Evolutionary conservation across 352 stramenopile genomes (phyloP), one percentile per base, ranked within the genome.

Genomic region (Thraustochytrium sp.): DNA sequence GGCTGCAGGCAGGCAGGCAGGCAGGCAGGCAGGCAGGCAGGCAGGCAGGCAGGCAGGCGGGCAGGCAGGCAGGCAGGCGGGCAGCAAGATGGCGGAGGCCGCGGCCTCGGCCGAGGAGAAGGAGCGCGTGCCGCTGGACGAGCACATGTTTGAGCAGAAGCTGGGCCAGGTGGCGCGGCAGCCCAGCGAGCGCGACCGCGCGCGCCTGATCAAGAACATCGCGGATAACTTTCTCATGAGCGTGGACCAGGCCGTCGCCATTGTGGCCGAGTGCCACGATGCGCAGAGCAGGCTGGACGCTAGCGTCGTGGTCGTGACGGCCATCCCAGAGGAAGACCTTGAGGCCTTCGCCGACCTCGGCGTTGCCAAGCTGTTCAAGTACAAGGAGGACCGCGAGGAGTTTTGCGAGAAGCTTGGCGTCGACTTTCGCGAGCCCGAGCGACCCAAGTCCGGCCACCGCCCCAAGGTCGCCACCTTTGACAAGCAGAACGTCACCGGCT

Each of bases 361-460:
- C 11, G 44, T 63, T 42, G 68, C 48, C 46, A 72, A 61, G 49
- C 68, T 80, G 0, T 80, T 80, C 51, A 80, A 80, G 68, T 80
- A 55, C 31, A 42, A 61, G 48, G 68, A 80, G 51, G 68, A 80
- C 31, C 34, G 53, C 21, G n/a, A 36, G 23, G 68, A 80, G 9
- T 80, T 80, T 44, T 80, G 68, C 42, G 68, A 61, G 2, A 80
- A 80, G 31, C 34, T 80, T 21, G 68, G 68, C 46, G 53, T 80
- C 8, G 48, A 61, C 18, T 61, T 48, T 26, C 44, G 40, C n/a
- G 48, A 46, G 31, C 53, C 68, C 16, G 68, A 61, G 46, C 31
- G 36, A 8, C 31, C 48, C 42, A 80, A 64, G 48, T 42, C 48
- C n/a, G 68, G 9, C 18, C 26, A 34, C 8, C 31, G 68, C 26